These are phyloP conservation scores for Lentinula lateritia DNA, from an alignment of 768 basidiomycete genomes.

Conservation along the genomic window DNA sequence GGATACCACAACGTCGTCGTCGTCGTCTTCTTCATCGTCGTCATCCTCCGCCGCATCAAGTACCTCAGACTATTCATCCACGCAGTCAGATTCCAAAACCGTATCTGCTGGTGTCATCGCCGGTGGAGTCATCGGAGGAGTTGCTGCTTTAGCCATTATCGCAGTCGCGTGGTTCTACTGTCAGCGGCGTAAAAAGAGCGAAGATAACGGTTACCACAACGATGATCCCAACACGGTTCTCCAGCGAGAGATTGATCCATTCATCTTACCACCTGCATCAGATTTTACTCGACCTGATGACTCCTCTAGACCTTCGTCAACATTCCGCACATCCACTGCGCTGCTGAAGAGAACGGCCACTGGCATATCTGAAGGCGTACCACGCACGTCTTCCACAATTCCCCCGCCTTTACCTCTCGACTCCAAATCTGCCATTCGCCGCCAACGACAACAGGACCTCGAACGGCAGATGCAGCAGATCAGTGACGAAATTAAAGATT, in stretches of 20 bases:
- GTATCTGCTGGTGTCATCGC: slow-evolving; percentile 2
- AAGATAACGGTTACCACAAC: neutral
- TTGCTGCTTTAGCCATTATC: neutral
- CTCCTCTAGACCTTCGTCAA: neutral
- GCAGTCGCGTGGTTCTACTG: neutral
- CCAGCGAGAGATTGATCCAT: neutral
- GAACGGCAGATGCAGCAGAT: slow-evolving; percentile 6
- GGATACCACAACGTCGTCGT: neutral
- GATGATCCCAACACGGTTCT: neutral
- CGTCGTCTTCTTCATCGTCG: neutral
- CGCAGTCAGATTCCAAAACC: neutral
- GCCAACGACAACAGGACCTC: neutral
- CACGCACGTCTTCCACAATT: neutral
- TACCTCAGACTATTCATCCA: neutral
- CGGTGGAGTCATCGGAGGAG: slow-evolving; percentile 8
- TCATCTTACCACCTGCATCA: neutral
- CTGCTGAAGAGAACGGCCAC: neutral
- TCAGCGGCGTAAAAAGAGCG: neutral
- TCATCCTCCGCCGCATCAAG: neutral
- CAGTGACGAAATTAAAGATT: neutral
- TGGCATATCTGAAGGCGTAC: neutral
- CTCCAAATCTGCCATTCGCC: neutral
- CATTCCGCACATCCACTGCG: neutral
- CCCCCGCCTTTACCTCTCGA: neutral
- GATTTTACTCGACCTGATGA: neutral